Evolutionary conservation across 352 stramenopile species (phyloP).

Genomic region (Globisporangium alternatum): DNA sequence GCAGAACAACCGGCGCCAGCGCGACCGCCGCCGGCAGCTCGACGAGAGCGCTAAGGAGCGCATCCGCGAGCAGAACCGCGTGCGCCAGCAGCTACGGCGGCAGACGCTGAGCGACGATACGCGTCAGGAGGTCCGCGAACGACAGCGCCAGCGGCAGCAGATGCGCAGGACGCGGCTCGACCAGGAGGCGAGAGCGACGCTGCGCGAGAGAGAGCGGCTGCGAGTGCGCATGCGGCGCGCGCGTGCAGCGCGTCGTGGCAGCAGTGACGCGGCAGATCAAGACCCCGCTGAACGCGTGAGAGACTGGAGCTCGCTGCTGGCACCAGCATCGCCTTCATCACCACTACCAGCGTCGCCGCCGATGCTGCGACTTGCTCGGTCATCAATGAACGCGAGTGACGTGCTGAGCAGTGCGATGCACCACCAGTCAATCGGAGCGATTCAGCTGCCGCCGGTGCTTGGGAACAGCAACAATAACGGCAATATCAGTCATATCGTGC

Average conservation of each 20-base stretch:
- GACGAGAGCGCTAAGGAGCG: constrained; percentile 31
- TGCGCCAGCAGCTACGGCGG: constrained; percentile 49
- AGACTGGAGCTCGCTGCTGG: background rate
- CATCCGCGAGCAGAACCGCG: constrained; percentile 61
- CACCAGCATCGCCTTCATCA: background rate
- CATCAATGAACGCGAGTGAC: constrained; percentile 14
- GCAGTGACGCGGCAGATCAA: background rate
- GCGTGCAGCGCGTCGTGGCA: constrained; percentile 16
- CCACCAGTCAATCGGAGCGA: background rate
- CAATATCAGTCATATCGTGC: constrained; percentile 12
- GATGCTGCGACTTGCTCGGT: background rate
- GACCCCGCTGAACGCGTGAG: background rate
- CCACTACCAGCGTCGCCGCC: background rate
- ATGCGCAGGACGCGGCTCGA: constrained; percentile 42
- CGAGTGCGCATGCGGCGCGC: constrained; percentile 36
- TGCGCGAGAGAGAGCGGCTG: constrained; percentile 47
- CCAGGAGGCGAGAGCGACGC: constrained; percentile 28
- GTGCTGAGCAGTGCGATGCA: constrained; percentile 10
- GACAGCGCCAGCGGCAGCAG: constrained; percentile 45
- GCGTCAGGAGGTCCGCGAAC: constrained; percentile 32
- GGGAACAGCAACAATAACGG: constrained; percentile 11
- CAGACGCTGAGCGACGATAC: constrained; percentile 38
- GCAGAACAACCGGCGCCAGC: constrained; percentile 43
- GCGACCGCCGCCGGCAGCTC: constrained; percentile 39
- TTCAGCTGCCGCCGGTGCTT: constrained; percentile 15